Evolutionary conservation across 2,329 filamentous ascomycete genomes (phyloP), one percentile per base, ranked within the genome.

Genomic region (Leptoxyphium fumago): DNA sequence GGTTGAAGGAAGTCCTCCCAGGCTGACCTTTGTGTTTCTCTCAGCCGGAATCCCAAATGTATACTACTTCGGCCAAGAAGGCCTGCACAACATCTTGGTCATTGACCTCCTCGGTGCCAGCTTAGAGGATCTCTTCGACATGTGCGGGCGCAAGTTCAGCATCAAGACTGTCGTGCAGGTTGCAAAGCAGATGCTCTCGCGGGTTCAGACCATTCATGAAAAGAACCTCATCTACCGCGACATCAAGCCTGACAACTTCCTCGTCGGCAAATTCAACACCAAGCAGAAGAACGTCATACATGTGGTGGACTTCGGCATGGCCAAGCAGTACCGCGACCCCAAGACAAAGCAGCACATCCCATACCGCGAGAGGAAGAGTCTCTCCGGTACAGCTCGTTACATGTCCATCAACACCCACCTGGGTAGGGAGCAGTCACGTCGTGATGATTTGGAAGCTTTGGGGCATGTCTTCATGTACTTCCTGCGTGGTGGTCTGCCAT

Each of bases 351-450:
- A 96, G 65, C 91, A 98, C 67, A 96, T 96, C 54, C 88, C 91
- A 10, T 96, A 96, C 65, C 78, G 91, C 58, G 91, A 96, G 70
- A 79, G 91, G 57, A 98, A 98, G 69, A 94, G 89, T 5, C 72
- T 98, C 48, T 96, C 89, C 3, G 91, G 91, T 50, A 98, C 91
- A 46, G 91, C 91, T 50, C 78, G 91, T 62, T 98, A 98, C 68
- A 96, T 96, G 91, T 94, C 86, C 69, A 96, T 98, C 77, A 98
- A 98, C 69, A 98, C 91, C 45, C 91, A 98, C 73, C 68, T 96
- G 52, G 91, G 91, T 43, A 80, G 91, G 47, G 91, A 98, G 63
- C 91, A 98, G 64, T 96, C 89, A 46, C 80, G 91, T 61, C 76
- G 91, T 66, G 91, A 98, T 64, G 91, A 98, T 63, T 72, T 98